Conservation (phyloP, 371 early-diverging fungal genomes). For the Conidiobolus incongruus region DNA sequence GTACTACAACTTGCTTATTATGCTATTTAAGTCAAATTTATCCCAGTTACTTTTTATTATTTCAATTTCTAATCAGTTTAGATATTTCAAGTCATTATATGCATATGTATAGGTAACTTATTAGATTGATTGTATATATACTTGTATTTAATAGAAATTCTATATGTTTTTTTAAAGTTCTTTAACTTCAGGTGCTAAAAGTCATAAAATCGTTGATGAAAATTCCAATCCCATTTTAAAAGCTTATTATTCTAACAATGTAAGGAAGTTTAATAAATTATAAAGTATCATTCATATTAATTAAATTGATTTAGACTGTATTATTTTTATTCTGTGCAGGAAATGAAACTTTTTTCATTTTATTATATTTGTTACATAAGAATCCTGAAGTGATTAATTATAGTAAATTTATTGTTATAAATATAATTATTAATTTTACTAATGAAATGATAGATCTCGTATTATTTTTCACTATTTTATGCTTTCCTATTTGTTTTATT, state of each 20-base stretch:
- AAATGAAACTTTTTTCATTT: constrained; percentile 74
- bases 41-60: constrained; percentile 41
- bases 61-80: constrained; percentile 72
- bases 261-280: constrained; percentile 9
- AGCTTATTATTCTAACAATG: constrained; percentile 75
- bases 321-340: constrained; percentile 78
- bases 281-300: neutral
- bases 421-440: no score
- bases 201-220: constrained; percentile 66
- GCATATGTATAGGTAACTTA: constrained; percentile 79
- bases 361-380: constrained; percentile 48
- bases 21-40: constrained; percentile 54
- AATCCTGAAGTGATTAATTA: no score
- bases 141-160: neutral
- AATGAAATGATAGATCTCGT: no score
- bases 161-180: constrained; percentile 28
- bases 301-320: constrained; percentile 23
- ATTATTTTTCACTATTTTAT: constrained; percentile 21
- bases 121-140: neutral
- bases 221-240: constrained; percentile 46
- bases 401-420: no score
- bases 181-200: constrained; percentile 58
- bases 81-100: constrained; percentile 92
- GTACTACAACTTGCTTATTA: constrained; percentile 77
- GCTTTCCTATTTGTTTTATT: constrained; percentile 52